Conservation (phyloP, 2,329 filamentous ascomycete genomes). For the Davidsoniella neocaledoniae region DNA sequence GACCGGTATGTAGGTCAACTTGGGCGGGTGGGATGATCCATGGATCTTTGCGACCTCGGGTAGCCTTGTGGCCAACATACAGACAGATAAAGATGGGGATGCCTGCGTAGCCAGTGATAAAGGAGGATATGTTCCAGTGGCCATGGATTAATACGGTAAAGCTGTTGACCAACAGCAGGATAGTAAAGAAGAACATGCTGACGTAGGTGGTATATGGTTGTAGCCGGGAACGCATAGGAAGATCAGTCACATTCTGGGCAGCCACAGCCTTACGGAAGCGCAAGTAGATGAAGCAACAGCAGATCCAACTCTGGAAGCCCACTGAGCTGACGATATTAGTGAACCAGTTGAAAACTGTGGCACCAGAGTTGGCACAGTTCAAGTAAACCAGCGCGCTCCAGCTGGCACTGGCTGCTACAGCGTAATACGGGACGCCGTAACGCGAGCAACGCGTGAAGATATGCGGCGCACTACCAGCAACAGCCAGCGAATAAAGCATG, state of each 20-base stretch:
- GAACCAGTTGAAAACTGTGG: constrained; percentile 46
- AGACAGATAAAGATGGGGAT: constrained; percentile 43
- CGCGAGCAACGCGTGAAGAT: constrained; percentile 20
- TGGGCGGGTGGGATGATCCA: neutral
- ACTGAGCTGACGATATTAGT: constrained; percentile 36
- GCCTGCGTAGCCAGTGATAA: constrained; percentile 49
- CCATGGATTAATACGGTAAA: constrained; percentile 47
- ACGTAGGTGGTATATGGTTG: constrained; percentile 42
- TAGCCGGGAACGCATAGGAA: constrained; percentile 35
- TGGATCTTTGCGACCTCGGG: neutral
- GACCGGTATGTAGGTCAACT: constrained; percentile 43
- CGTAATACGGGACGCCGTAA: constrained; percentile 22
- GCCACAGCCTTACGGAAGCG: constrained; percentile 36
- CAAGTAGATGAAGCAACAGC: constrained; percentile 37
- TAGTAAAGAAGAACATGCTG: constrained; percentile 31
- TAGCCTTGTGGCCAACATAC: constrained; percentile 28
- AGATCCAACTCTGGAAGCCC: constrained; percentile 36
- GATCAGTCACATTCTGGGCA: constrained; percentile 25
- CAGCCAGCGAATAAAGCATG: constrained; percentile 29
- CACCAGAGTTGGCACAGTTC: constrained; percentile 39
- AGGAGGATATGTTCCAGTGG: constrained; percentile 36
- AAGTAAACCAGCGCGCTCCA: constrained; percentile 45
- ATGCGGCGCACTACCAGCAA: constrained; percentile 25
- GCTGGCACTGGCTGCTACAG: constrained; percentile 30
- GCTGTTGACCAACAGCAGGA: constrained; percentile 43